These are phyloP conservation scores for Silene vulgaris DNA, from an alignment of 179 eudicot species.

Conservation along the genomic window DNA sequence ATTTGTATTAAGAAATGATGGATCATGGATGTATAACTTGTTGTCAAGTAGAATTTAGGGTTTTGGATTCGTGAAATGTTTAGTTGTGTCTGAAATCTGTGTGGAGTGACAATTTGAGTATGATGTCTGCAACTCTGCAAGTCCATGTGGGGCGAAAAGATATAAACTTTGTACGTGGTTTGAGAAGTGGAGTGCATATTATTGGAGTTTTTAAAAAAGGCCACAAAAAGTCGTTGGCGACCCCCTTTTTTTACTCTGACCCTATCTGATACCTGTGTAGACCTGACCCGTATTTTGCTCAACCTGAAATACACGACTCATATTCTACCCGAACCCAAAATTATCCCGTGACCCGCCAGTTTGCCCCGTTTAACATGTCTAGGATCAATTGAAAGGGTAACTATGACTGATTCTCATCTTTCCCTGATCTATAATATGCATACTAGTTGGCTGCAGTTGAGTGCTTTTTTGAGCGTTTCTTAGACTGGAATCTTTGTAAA, in stretches of 20 bases:
- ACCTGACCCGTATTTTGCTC: too few relatives aligned
- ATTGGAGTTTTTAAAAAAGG: too few relatives aligned
- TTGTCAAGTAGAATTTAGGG: neutral
- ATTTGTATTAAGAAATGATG: neutral
- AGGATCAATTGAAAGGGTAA: neutral
- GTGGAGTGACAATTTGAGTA: neutral
- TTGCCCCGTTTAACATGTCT: too few relatives aligned
- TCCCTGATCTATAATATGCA: neutral
- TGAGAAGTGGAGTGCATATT: conserved; percentile 6
- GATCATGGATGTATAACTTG: neutral
- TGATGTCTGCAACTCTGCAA: neutral
- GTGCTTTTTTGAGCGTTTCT: neutral
- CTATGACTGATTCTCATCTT: neutral
- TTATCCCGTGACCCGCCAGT: too few relatives aligned
- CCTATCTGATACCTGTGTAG: too few relatives aligned
- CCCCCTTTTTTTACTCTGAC: too few relatives aligned
- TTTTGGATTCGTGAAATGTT: neutral
- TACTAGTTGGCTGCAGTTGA: neutral
- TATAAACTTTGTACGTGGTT: neutral
- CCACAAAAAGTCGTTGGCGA: too few relatives aligned
- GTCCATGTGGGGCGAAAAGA: neutral
- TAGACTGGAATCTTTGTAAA: neutral
- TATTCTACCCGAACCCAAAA: too few relatives aligned
- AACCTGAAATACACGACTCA: too few relatives aligned
- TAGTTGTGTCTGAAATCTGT: neutral